A percentile compares a stretch with the other conserved stretches of the same genome.
These are phyloP conservation scores for Solanum hybrid DNA, from an alignment of 305 asterid species.

Conservation along the genomic window DNA sequence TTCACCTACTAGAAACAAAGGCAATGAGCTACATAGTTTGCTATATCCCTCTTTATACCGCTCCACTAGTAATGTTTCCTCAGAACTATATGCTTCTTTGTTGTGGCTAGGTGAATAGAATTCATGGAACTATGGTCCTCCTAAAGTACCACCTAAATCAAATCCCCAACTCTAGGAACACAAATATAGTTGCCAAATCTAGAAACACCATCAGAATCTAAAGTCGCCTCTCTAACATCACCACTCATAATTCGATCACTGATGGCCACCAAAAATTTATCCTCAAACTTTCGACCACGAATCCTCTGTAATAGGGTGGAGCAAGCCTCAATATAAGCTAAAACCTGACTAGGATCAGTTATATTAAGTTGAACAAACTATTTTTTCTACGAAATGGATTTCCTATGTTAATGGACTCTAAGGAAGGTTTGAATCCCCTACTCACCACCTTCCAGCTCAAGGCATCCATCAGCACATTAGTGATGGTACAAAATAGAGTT, in stretches of 20 bases:
- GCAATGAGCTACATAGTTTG: neutral
- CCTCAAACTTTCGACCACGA: neutral
- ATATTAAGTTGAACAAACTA: neutral
- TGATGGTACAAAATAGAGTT: neutral
- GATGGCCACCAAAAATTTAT: neutral
- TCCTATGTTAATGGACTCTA: neutral
- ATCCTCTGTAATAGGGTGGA: neutral
- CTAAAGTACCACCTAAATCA: neutral
- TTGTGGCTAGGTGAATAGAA: neutral
- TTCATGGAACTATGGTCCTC: neutral
- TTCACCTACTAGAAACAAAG: neutral
- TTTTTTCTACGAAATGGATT: neutral
- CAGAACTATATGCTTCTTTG: neutral
- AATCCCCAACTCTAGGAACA: neutral
- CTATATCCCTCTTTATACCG: neutral
- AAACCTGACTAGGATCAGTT: neutral
- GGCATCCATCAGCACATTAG: neutral
- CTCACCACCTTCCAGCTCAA: neutral
- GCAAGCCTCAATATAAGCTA: neutral
- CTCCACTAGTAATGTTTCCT: too few species aligned
- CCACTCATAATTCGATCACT: neutral
- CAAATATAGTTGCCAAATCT: neutral
- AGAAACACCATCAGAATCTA: neutral
- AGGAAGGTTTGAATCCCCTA: neutral
- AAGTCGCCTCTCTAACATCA: neutral